Evolutionary conservation across 371 early-diverging fungal genomes (phyloP).

Genomic region (Mortierella sp.): DNA sequence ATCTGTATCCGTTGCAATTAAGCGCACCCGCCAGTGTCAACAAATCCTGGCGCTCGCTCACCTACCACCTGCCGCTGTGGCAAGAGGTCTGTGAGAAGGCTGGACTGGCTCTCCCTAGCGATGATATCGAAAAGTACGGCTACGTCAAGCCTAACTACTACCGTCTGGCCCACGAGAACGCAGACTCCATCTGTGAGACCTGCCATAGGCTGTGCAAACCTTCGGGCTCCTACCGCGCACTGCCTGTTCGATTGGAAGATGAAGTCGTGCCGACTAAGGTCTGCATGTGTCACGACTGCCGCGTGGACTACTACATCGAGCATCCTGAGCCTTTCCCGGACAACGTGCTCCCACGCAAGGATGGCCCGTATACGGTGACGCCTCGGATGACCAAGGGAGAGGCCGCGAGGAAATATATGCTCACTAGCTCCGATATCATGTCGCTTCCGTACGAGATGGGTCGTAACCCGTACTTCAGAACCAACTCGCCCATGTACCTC

Average conservation of each 20-base stretch:
- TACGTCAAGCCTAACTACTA: constrained; percentile 5
- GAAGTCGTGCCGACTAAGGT: not conserved
- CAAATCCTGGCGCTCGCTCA: not conserved
- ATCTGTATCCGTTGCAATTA: constrained; percentile 1
- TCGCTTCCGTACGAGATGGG: constrained; percentile 16
- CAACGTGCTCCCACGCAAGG: not conserved
- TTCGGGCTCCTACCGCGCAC: constrained; percentile 7
- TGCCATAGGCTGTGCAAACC: constrained; percentile 1
- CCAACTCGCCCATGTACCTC: constrained; percentile 37
- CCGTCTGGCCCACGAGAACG: constrained; percentile 5
- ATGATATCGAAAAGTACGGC: not conserved
- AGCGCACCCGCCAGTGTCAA: not conserved
- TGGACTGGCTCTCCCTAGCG: not conserved
- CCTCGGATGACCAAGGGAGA: constrained; percentile 14
- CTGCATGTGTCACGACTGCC: constrained; percentile 11
- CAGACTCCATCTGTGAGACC: constrained; percentile 8
- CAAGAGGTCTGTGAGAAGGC: constrained; percentile 8
- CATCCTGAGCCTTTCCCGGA: not conserved
- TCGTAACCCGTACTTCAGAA: constrained; percentile 34
- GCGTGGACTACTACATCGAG: constrained; percentile 8
- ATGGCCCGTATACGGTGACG: not conserved
- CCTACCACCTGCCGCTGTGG: constrained; percentile 7
- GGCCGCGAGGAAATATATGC: constrained; percentile 4
- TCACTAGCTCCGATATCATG: constrained; percentile 4
- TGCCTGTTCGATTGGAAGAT: not conserved